phyloP scores from a whole-genome alignment of 1,284 basidiomycete genomes.

The Anthracocystis setariae region DNA sequence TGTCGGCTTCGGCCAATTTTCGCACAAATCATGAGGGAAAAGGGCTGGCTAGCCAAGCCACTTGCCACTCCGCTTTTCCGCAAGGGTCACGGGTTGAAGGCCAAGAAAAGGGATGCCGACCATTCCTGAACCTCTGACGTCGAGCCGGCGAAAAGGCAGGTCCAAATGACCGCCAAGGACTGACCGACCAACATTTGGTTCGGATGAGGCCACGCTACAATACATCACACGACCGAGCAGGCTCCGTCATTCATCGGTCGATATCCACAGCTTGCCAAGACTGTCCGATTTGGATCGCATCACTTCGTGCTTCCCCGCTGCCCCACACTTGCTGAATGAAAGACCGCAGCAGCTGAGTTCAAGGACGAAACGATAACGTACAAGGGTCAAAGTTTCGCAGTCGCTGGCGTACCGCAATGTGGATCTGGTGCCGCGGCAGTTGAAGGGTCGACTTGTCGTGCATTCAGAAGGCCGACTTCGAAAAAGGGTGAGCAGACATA shows the following conservation, averaged over 20 bases:
- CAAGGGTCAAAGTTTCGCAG: too few species aligned
- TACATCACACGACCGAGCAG: slow-evolving; percentile 21
- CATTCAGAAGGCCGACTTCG: too few species aligned
- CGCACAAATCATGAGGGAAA: slow-evolving; percentile 6
- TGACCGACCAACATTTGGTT: too few species aligned
- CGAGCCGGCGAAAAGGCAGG: not conserved
- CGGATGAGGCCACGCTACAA: too few species aligned
- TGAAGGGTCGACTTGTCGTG: too few species aligned
- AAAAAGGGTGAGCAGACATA: too few species aligned
- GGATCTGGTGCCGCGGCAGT: too few species aligned
- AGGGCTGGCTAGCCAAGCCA: not conserved
- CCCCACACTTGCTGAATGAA: not conserved
- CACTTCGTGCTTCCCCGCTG: not conserved
- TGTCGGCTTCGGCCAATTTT: slow-evolving; percentile 6
- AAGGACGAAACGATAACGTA: too few species aligned
- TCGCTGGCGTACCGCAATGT: too few species aligned
- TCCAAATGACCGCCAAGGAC: not conserved
- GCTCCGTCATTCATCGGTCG: not conserved
- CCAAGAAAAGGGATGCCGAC: slow-evolving; percentile 5
- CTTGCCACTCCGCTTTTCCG: not conserved
- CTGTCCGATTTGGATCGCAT: not conserved
- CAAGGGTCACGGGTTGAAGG: slow-evolving; percentile 13
- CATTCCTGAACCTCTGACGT: not conserved
- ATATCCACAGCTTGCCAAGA: slow-evolving; percentile 1
- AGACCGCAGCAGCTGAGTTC: too few species aligned